Conservation (phyloP, 495 filamentous ascomycete genomes). For the Tirmania nivea region DNA sequence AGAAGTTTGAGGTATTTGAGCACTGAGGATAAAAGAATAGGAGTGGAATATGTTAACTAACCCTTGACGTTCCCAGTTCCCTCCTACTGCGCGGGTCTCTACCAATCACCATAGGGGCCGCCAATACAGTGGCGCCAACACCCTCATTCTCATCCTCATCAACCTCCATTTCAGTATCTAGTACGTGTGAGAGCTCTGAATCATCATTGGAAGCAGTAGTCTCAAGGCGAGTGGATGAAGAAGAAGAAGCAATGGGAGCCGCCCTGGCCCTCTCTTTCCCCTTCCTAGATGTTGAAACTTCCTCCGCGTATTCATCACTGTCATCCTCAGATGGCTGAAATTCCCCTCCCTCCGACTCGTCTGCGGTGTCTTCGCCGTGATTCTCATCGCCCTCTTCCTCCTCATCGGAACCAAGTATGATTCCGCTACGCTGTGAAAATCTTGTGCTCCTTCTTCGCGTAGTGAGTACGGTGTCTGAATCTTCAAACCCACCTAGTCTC, state of each 20-base stretch:
- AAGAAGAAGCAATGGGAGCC: conserved; percentile 8
- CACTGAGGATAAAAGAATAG: too few species aligned
- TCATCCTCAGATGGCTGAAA: conserved; percentile 12
- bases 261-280: conserved; percentile 15
- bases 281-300: conserved; percentile 8
- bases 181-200: too few species aligned
- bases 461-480: not conserved
- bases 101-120: not conserved
- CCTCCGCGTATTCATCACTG: conserved; percentile 1
- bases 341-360: conserved; percentile 20
- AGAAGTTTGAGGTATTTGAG: too few species aligned
- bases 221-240: not conserved
- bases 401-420: conserved; percentile 1
- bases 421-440: conserved; percentile 15
- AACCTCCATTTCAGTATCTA: not conserved
- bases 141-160: not conserved
- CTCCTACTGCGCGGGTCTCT: not conserved
- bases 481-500: not conserved
- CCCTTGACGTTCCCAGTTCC: conserved; percentile 10
- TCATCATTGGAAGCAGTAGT: too few species aligned
- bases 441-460: conserved; percentile 8
- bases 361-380: conserved; percentile 6
- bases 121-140: not conserved
- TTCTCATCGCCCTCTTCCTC: conserved; percentile 21
- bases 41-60: not conserved